phyloP scores from a whole-genome alignment of 2,329 filamentous ascomycete genomes.

The Ophiognomonia clavigignenti-juglandacearum region DNA sequence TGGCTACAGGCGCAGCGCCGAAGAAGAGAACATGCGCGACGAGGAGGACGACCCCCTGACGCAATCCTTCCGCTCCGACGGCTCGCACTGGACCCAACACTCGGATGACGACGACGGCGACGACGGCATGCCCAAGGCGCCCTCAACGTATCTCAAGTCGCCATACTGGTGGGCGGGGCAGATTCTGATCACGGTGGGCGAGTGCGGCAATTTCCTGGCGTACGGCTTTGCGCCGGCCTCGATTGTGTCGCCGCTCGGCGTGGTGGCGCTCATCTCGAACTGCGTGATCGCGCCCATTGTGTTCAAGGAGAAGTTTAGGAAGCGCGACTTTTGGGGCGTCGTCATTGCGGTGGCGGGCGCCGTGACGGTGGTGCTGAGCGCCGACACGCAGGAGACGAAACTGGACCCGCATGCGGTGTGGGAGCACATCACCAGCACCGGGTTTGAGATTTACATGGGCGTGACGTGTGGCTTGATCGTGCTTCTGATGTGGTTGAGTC shows the following conservation, averaged over 20 bases:
- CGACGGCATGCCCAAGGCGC: conserved; percentile 26
- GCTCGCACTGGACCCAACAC: conserved; percentile 32
- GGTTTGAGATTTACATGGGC: conserved; percentile 85
- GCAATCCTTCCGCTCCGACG: conserved; percentile 42
- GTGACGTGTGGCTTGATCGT: conserved; percentile 71
- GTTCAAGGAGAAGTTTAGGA: conserved; percentile 84
- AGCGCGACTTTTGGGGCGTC: conserved; percentile 82
- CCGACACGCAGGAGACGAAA: conserved; percentile 83
- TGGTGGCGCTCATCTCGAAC: conserved; percentile 95
- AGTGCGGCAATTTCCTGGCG: conserved; percentile 93
- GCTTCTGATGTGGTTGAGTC: conserved; percentile 75
- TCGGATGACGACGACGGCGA: conserved; percentile 29
- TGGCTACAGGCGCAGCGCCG: conserved; percentile 22
- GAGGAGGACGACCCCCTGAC: conserved; percentile 49
- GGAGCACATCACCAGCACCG: conserved; percentile 79
- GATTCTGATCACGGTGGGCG: conserved; percentile 84
- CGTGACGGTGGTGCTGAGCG: conserved; percentile 88
- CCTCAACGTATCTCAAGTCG: conserved; percentile 77
- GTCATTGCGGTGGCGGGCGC: conserved; percentile 81
- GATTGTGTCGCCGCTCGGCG: conserved; percentile 91
- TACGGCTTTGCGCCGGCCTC: conserved; percentile 97
- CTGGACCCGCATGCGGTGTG: conserved; percentile 87
- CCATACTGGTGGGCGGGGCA: conserved; percentile 97
- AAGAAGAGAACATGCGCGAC: conserved; percentile 27
- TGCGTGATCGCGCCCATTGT: conserved; percentile 94